phyloP scores from a whole-genome alignment of 345 rosid species.

The Murraya paniculata region DNA sequence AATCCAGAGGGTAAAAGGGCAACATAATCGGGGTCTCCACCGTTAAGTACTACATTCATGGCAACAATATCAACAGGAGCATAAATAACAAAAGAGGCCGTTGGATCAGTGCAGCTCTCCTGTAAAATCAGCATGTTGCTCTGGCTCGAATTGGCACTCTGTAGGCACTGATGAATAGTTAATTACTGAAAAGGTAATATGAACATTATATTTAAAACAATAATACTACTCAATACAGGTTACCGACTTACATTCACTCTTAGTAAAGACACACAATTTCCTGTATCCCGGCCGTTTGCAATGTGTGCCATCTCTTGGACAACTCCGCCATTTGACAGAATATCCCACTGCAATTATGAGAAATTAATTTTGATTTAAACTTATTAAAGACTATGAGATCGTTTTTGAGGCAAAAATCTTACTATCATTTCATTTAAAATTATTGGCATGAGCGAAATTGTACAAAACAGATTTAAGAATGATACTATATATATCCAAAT shows the following conservation, averaged over 20 bases:
- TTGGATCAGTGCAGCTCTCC: constrained; percentile 54
- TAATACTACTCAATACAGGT: too few relatives aligned
- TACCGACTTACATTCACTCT: constrained; percentile 53
- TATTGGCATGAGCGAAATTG: not conserved
- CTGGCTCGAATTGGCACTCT: constrained; percentile 48
- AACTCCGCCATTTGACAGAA: constrained; percentile 59
- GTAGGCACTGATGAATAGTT: not conserved
- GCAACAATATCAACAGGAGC: constrained; percentile 57
- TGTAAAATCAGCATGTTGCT: constrained; percentile 60
- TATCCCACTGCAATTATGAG: constrained; percentile 75
- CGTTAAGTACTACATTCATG: constrained; percentile 44
- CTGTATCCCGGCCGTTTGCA: constrained; percentile 74
- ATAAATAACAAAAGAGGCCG: constrained; percentile 53
- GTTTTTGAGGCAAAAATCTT: too few relatives aligned
- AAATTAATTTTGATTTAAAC: not conserved
- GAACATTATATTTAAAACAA: not conserved
- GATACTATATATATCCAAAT: not conserved
- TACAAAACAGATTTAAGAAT: not conserved
- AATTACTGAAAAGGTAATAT: not conserved
- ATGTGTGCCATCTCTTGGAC: constrained; percentile 82
- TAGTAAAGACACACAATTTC: constrained; percentile 77
- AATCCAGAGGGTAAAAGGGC: constrained; percentile 69
- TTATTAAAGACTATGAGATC: not conserved
- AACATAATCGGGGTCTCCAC: constrained; percentile 50
- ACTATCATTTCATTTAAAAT: too few relatives aligned